These are phyloP conservation scores for Craspedostauros australis DNA, from an alignment of 108 stramenopile genomes.

Conservation along the genomic window DNA sequence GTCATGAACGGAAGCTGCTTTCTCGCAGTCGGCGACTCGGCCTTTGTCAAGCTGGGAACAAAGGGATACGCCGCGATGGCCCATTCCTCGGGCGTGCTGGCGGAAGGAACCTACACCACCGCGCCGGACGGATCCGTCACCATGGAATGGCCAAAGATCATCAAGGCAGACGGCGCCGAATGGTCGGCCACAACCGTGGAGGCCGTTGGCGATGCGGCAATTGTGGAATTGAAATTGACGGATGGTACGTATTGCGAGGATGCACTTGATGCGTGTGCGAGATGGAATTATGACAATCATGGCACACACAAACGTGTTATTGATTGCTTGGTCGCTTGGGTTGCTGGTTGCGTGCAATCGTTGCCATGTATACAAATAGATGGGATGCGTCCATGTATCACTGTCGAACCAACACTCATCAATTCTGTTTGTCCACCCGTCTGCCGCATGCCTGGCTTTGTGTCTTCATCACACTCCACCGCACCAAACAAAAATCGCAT, in stretches of 20 bases:
- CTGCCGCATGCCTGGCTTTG: too few relatives aligned
- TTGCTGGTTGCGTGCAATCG: too few relatives aligned
- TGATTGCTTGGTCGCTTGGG: too few relatives aligned
- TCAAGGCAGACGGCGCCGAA: constrained; percentile 37
- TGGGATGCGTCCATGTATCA: too few relatives aligned
- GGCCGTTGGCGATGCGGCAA: constrained; percentile 8
- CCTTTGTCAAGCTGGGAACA: constrained; percentile 65
- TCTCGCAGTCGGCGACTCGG: constrained; percentile 44
- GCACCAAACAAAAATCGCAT: too few relatives aligned
- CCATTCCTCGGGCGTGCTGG: constrained; percentile 48
- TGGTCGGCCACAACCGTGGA: constrained; percentile 34
- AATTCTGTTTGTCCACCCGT: too few relatives aligned
- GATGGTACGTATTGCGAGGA: constrained; percentile 64
- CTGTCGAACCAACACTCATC: too few relatives aligned
- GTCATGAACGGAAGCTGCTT: constrained; percentile 44
- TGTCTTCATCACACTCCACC: too few relatives aligned
- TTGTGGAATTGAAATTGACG: constrained; percentile 31
- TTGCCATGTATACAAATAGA: too few relatives aligned
- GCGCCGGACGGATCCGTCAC: constrained; percentile 37
- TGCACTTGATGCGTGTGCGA: too few relatives aligned
- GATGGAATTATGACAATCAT: too few relatives aligned
- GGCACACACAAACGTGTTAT: too few relatives aligned
- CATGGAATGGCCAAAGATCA: constrained; percentile 47
- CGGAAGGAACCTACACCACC: constrained; percentile 62
- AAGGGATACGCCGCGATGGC: constrained; percentile 50